phyloP scores from a whole-genome alignment of 2,329 filamentous ascomycete species.

The Canariomyces notabilis region DNA sequence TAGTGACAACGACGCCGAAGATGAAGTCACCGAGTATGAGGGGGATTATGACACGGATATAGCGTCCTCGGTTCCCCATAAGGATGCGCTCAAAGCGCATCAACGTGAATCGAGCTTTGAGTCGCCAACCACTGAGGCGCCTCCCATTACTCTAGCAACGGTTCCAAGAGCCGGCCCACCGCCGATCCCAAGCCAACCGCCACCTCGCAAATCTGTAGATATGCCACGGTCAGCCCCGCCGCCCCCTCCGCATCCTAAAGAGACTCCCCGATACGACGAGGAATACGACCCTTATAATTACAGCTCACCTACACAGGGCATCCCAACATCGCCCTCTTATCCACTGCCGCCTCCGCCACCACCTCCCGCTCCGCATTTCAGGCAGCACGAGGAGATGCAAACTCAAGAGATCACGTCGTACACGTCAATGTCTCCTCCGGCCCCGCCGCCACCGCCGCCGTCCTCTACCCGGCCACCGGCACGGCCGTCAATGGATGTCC shows the following conservation, averaged over 20 bases:
- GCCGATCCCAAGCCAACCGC: constrained; percentile 58
- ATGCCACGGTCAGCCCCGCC: constrained; percentile 66
- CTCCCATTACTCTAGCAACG: constrained; percentile 36
- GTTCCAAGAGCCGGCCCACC: constrained; percentile 57
- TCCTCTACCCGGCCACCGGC: constrained; percentile 33
- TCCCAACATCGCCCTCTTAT: constrained; percentile 28
- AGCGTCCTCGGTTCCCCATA: constrained; percentile 85
- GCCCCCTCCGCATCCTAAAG: constrained; percentile 52
- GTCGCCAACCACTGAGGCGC: constrained; percentile 45
- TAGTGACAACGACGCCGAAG: constrained; percentile 64
- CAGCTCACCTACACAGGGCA: constrained; percentile 31
- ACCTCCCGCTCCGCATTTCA: constrained; percentile 31
- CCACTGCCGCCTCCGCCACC: constrained; percentile 30
- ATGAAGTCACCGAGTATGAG: constrained; percentile 89
- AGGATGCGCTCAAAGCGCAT: constrained; percentile 84
- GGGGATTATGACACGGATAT: constrained; percentile 98
- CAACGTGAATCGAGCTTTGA: constrained; percentile 72
- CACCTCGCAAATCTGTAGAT: constrained; percentile 60
- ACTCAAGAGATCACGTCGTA: constrained; percentile 43
- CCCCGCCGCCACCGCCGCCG: no score
- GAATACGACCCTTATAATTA: constrained; percentile 68
- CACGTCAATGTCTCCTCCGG: constrained; percentile 43
- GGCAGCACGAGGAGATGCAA: constrained; percentile 43
- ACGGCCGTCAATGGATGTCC: constrained; percentile 61
- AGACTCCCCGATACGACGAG: constrained; percentile 43